phyloP scores from a whole-genome alignment of 2,329 filamentous ascomycete species.

The Calonectria ilicicola region DNA sequence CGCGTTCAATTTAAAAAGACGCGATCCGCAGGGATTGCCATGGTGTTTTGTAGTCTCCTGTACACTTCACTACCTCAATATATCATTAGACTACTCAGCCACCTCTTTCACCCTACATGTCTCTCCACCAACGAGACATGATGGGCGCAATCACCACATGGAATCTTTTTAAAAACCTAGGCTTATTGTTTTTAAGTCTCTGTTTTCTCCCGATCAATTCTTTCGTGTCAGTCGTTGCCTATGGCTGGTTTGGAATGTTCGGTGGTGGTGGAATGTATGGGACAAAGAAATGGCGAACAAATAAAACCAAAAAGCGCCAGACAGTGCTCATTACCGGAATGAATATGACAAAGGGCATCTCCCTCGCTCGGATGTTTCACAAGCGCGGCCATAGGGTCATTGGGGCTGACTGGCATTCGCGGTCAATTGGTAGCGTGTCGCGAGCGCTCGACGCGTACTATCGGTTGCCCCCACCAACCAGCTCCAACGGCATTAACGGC shows the following conservation, averaged over 20 bases:
- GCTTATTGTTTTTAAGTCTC: constrained; percentile 44
- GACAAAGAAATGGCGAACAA: neutral
- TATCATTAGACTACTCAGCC: neutral
- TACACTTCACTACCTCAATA: neutral
- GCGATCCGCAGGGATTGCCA: neutral
- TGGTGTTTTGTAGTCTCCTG: no score
- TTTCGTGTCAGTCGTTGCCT: constrained; percentile 50
- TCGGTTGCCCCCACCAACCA: constrained; percentile 47
- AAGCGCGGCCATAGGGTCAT: constrained; percentile 76
- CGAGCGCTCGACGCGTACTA: constrained; percentile 67
- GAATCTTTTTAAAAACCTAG: constrained; percentile 40
- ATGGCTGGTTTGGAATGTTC: constrained; percentile 10
- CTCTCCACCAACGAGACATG: neutral
- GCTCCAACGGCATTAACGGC: constrained; percentile 42
- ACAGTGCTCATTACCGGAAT: constrained; percentile 80
- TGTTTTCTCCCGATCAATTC: constrained; percentile 63
- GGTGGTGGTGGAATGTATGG: neutral
- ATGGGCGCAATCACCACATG: neutral
- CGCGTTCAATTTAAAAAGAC: neutral
- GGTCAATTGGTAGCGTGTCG: constrained; percentile 70
- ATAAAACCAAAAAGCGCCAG: constrained; percentile 23
- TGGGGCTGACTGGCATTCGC: constrained; percentile 73
- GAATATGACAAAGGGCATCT: constrained; percentile 78
- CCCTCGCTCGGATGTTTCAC: constrained; percentile 74
- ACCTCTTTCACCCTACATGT: neutral